Evolutionary conservation across 1,284 basidiomycete genomes (phyloP).

Genomic region (Coniferiporia sulphurascens): DNA sequence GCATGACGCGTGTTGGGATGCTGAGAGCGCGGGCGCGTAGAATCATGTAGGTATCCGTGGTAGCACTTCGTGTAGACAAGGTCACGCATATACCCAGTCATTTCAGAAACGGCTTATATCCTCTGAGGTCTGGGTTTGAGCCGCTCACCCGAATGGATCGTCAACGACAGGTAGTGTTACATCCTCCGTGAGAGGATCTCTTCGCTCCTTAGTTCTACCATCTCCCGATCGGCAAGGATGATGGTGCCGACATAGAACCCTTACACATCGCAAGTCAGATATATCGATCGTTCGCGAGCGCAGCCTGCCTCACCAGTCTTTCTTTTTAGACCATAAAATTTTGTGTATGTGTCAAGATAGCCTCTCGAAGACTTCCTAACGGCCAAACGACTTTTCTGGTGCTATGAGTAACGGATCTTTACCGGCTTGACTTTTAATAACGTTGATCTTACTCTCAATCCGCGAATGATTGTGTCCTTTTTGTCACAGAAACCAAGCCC

Average conservation of each 20-base stretch:
- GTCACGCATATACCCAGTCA: too few species aligned
- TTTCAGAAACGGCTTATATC: too few species aligned
- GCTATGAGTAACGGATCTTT: background rate
- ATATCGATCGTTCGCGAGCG: background rate
- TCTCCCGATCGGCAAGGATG: conserved; percentile 92
- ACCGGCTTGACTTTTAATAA: too few species aligned
- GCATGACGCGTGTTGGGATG: conserved; percentile 84
- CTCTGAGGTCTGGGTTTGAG: too few species aligned
- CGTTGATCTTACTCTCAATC: too few species aligned
- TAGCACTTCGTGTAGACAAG: conserved; percentile 25
- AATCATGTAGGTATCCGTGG: conserved; percentile 29
- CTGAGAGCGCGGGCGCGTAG: too few species aligned
- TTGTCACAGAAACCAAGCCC: too few species aligned
- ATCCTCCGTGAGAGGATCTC: conserved; percentile 81
- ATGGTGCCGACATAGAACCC: conserved; percentile 88
- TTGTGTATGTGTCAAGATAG: conserved; percentile 94
- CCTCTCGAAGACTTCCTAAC: conserved; percentile 74
- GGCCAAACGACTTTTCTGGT: conserved; percentile 39
- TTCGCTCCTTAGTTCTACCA: conserved; percentile 94
- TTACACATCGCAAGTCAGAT: conserved; percentile 30
- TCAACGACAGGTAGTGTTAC: conserved; percentile 93
- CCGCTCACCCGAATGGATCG: conserved; percentile 83
- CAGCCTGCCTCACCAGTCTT: conserved; percentile 56
- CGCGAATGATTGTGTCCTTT: too few species aligned
- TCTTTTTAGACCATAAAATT: conserved; percentile 88